Percentiles rank a stretch among this genome's conserved stretches.
These are phyloP conservation scores for Tetratostichococcus sp. DNA, from an alignment of 139 green algal species.

Conservation along the genomic window DNA sequence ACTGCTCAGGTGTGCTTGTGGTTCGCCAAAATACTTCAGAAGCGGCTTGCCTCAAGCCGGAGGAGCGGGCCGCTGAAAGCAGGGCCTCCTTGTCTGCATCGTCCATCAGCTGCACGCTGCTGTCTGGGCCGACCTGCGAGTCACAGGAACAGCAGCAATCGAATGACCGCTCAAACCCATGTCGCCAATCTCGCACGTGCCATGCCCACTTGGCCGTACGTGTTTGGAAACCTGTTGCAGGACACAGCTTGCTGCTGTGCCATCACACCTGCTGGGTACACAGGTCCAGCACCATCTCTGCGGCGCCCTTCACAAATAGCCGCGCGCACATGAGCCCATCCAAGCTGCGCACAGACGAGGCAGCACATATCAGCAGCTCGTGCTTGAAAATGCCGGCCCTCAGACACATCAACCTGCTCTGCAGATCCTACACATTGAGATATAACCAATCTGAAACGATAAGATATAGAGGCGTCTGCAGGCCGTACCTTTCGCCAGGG, in stretches of 20 bases:
- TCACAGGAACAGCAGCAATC: too few species aligned
- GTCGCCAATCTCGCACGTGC: too few species aligned
- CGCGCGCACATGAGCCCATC: conserved; percentile 18
- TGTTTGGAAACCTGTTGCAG: not conserved
- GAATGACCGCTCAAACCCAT: too few species aligned
- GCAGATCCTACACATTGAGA: too few species aligned
- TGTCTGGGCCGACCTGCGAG: conserved; percentile 14
- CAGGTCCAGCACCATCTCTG: conserved; percentile 79
- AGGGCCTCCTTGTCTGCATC: conserved; percentile 28
- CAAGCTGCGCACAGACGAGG: conserved; percentile 8
- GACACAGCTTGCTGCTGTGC: too few species aligned
- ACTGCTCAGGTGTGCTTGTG: not conserved
- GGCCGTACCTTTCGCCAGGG: conserved; percentile 7
- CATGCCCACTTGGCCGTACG: too few species aligned
- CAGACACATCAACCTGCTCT: too few species aligned
- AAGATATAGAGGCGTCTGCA: too few species aligned
- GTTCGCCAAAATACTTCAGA: not conserved
- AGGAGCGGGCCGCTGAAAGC: not conserved
- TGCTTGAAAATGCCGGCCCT: too few species aligned
- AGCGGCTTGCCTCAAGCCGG: not conserved
- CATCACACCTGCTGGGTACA: conserved; percentile 65
- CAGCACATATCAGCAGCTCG: not conserved
- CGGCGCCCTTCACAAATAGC: conserved; percentile 83
- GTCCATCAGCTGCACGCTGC: conserved; percentile 26
- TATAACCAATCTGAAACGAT: too few species aligned